Percentiles rank a stretch among this genome's conserved stretches.
phyloP scores from a whole-genome alignment of 768 basidiomycete species.

The Tephrocybe rancida region DNA sequence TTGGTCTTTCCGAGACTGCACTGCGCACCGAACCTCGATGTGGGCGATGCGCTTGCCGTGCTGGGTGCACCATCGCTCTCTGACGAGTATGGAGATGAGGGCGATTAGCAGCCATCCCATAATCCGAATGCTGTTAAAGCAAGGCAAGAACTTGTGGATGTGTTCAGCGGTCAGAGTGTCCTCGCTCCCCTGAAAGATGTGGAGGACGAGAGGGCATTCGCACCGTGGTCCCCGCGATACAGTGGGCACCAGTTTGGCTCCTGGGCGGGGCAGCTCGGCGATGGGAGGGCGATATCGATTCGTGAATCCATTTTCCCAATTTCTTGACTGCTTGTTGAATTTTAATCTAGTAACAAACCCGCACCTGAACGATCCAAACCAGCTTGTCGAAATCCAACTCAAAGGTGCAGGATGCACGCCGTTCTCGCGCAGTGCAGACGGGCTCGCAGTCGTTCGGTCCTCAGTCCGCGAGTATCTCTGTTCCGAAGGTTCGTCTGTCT shows the following conservation, averaged over 20 bases:
- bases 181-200: conserved; percentile 48
- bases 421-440: conserved; percentile 91
- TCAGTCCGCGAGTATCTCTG: conserved; percentile 94
- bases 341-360: conserved; percentile 87
- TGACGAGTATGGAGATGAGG: conserved; percentile 37
- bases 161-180: conserved; percentile 76
- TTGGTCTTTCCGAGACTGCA: conserved; percentile 72
- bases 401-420: conserved; percentile 96
- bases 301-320: conserved; percentile 27
- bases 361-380: conserved; percentile 56
- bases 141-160: conserved; percentile 75
- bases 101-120: conserved; percentile 30
- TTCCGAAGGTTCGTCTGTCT: conserved; percentile 70
- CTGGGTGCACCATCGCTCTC: conserved; percentile 64
- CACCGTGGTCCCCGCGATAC: conserved; percentile 89
- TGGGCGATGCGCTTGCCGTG: conserved; percentile 77
- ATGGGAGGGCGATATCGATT: conserved; percentile 93
- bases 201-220: conserved; percentile 38
- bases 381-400: conserved; percentile 84
- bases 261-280: conserved; percentile 95
- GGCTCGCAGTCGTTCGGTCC: conserved; percentile 92
- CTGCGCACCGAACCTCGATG: conserved; percentile 82
- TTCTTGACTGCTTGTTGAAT: not conserved
- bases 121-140: conserved; percentile 40
- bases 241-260: conserved; percentile 89